These are phyloP conservation scores for Alnus glutinosa DNA, from an alignment of 306 rosid genomes.

Conservation along the genomic window DNA sequence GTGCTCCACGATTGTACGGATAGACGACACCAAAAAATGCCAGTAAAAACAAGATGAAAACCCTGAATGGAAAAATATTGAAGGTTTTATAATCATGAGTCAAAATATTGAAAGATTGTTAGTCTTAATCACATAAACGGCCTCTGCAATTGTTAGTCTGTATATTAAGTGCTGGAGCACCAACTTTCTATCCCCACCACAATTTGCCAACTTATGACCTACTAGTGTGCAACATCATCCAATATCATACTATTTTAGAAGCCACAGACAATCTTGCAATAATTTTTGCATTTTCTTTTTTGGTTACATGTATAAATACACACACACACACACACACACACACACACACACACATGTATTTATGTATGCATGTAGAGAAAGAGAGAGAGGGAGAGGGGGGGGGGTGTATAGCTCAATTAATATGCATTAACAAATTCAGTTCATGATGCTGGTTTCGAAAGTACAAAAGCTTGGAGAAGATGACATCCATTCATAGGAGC, in stretches of 20 bases:
- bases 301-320: background rate
- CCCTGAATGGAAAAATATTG: constrained; percentile 42
- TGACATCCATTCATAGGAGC: constrained; percentile 8
- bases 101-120: background rate
- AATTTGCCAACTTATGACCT: background rate
- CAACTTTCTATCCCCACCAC: background rate
- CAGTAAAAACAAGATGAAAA: constrained; percentile 57
- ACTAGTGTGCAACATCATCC: background rate
- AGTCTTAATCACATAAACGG: background rate
- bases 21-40: constrained; percentile 66
- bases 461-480: constrained; percentile 13
- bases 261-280: background rate
- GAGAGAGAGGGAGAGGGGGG: background rate
- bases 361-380: background rate
- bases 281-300: background rate
- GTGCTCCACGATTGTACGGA: constrained; percentile 83
- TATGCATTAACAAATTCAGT: background rate
- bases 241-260: background rate
- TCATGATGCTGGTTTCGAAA: background rate
- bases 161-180: background rate
- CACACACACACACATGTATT: background rate
- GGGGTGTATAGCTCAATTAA: background rate
- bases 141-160: background rate
- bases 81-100: background rate
- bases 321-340: background rate